Base-by-base conservation (phyloP, 2,329 filamentous ascomycete species). In the Sarocladium kiliense region DNA sequence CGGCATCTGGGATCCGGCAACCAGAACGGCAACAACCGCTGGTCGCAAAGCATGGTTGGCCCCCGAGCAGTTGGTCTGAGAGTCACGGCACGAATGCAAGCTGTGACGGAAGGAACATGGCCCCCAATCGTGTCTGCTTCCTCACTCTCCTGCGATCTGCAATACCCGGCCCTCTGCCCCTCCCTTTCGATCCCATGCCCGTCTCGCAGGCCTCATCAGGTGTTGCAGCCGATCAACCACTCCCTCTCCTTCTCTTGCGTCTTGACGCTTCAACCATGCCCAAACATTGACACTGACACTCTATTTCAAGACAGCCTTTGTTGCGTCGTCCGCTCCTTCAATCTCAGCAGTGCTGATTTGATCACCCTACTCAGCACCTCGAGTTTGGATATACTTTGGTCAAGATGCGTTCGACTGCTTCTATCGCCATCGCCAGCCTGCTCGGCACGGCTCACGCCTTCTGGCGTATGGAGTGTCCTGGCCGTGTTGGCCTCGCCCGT, bases 401-500 rank as follows among this genome's bases (percentile, higher is more conserved):
- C 61, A 71, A 67, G 59, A 55, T 53, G 50, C 50, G 50, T 41
- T 39, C 50, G 6, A 30, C 50, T 16, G 64, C 64, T 36, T 54
- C 68, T 34, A 44, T 65, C 58, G 61, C 66, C 47, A 64, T 68
- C 18, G 66, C 64, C 42, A 66, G 65, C 61, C 64, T 74, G 27
- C 59, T 72, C 36, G 66, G 67, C 39, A 61, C 72, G 56, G 78
- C 76, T 47, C 66, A 79, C 62, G 91, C 88, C 57, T 96, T 96
- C 72, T 96, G 89, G 89, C 89, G 91, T 67, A 88, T 96, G 80
- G 87, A 90, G 64, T 96, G 91, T 71, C 87, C 82, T 62, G 85
- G 84, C 55, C 79, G 81, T 47, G 77, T 85, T 60, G 89, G 85
- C 59, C 68, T 89, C 56, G 87, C 84, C 51, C 82, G 89, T 56